These are phyloP conservation scores for Fusarium sp. DNA, from an alignment of 2,329 filamentous ascomycete species.

Conservation along the genomic window DNA sequence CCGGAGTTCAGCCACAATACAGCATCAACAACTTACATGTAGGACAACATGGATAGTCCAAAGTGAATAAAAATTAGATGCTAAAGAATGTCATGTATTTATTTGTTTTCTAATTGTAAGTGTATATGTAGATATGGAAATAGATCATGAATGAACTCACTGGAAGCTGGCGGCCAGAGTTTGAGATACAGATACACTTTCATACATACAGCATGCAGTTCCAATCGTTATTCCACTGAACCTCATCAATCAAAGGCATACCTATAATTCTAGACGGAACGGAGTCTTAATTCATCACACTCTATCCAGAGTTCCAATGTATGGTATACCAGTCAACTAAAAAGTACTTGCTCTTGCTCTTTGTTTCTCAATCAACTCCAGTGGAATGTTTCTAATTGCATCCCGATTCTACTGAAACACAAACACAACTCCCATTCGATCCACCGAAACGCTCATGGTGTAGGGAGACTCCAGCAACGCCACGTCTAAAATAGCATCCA, in stretches of 20 bases:
- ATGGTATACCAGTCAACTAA: constrained; percentile 15
- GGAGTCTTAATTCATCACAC: constrained; percentile 3
- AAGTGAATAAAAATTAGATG: not conserved
- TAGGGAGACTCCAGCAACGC: constrained; percentile 90
- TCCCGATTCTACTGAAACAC: constrained; percentile 69
- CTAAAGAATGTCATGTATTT: rapidly evolving
- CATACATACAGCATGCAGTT: not conserved
- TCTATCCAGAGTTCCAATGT: constrained; percentile 11
- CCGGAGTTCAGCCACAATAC: constrained; percentile 24
- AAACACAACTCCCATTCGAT: constrained; percentile 89
- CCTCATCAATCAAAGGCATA: not conserved
- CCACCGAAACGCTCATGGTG: constrained; percentile 90
- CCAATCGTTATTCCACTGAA: not conserved
- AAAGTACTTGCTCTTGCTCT: constrained; percentile 26
- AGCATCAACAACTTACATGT: not conserved
- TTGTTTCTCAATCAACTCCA: constrained; percentile 13
- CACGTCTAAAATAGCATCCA: constrained; percentile 89
- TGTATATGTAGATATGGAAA: not conserved
- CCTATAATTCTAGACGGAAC: not conserved
- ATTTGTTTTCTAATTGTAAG: not conserved
- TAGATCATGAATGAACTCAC: not conserved
- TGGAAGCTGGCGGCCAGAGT: not conserved
- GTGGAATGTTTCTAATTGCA: constrained; percentile 1
- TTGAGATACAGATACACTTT: not conserved
- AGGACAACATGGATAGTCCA: not conserved